A percentile compares a stretch with the other conserved stretches of the same genome.
phyloP scores from a whole-genome alignment of 2,329 filamentous ascomycete species.

The Chalaropsis ovoidea region DNA sequence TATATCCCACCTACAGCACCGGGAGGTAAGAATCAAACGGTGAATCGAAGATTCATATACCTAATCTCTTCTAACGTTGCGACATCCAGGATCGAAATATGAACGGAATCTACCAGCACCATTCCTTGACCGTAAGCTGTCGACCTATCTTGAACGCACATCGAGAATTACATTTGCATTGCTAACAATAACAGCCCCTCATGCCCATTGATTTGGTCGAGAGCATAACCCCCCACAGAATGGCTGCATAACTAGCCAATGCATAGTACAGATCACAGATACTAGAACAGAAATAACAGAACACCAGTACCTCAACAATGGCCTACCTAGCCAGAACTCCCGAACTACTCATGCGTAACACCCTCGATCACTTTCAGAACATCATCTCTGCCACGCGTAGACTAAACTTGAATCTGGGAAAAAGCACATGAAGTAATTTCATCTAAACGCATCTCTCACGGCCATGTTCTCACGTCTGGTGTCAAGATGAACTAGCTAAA shows the following conservation, averaged over 20 bases:
- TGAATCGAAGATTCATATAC: background rate
- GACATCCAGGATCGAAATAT: constrained; percentile 73
- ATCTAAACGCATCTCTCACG: no score
- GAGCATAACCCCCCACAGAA: background rate
- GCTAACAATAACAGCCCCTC: constrained; percentile 18
- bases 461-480: no score
- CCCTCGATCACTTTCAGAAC: no score
- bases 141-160: background rate
- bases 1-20: constrained; percentile 83
- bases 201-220: constrained; percentile 4
- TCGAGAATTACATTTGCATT: background rate
- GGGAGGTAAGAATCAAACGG: constrained; percentile 55
- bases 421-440: no score
- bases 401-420: no score
- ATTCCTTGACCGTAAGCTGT: constrained; percentile 64
- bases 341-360: no score
- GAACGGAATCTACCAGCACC: constrained; percentile 82
- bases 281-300: constrained; percentile 5
- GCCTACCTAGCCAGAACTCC: no score
- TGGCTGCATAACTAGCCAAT: background rate
- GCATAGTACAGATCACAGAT: background rate
- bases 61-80: background rate
- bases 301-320: background rate
- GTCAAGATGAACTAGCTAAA: background rate
- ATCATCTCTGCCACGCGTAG: no score